These are phyloP conservation scores for Conticribra weissflogii DNA, from an alignment of 108 stramenopile species.

Conservation along the genomic window DNA sequence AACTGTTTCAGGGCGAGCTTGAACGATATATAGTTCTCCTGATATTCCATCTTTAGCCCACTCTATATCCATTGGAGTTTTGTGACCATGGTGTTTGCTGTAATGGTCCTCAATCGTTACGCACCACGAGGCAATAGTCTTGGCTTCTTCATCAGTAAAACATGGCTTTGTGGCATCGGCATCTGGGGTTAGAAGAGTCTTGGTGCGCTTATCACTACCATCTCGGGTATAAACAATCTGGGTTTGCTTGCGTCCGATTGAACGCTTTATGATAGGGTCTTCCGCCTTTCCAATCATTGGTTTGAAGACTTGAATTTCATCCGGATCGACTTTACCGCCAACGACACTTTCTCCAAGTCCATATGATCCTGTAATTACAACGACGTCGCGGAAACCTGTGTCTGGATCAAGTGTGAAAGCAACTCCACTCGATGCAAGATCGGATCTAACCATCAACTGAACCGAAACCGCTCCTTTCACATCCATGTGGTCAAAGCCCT, in stretches of 20 bases:
- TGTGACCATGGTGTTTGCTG: slow-evolving; percentile 26
- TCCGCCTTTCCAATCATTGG: slow-evolving; percentile 50
- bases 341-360: slow-evolving; percentile 52
- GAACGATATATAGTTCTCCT: slow-evolving; percentile 54
- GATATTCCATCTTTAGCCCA: slow-evolving; percentile 54
- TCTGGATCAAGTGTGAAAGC: slow-evolving; percentile 50
- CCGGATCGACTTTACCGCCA: slow-evolving; percentile 44
- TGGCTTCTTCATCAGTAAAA: slow-evolving; percentile 39
- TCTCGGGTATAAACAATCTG: slow-evolving; percentile 36
- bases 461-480: slow-evolving; percentile 49
- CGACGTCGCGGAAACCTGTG: slow-evolving; percentile 47
- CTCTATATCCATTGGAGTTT: slow-evolving; percentile 59
- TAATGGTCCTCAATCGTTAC: slow-evolving; percentile 54
- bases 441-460: slow-evolving; percentile 50
- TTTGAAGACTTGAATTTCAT: slow-evolving; percentile 43
- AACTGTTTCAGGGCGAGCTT: slow-evolving; percentile 52
- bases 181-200: slow-evolving; percentile 32
- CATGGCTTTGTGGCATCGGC: slow-evolving; percentile 28
- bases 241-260: slow-evolving; percentile 37
- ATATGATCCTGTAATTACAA: slow-evolving; percentile 46
- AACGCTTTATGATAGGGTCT: slow-evolving; percentile 44
- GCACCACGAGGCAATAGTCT: slow-evolving; percentile 40
- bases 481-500: slow-evolving; percentile 44
- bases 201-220: slow-evolving; percentile 36
- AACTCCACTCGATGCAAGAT: slow-evolving; percentile 42